Percentiles rank a stretch among this genome's conserved stretches.
These are phyloP conservation scores for Suillus alpinus DNA, from an alignment of 768 basidiomycete species.

Conservation along the genomic window DNA sequence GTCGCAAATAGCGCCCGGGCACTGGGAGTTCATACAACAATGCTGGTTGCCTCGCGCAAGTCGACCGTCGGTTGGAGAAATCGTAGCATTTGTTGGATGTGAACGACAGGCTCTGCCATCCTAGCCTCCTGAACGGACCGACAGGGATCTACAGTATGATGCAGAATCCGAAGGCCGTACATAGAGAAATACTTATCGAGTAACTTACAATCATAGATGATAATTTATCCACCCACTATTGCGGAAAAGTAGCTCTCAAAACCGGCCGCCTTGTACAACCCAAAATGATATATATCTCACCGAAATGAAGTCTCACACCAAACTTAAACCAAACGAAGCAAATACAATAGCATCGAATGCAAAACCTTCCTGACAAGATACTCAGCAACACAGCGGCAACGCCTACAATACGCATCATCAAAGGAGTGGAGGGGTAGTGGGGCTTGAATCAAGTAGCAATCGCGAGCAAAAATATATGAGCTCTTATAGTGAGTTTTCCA, in stretches of 20 bases:
- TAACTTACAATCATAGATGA: background rate
- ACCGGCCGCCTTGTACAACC: background rate
- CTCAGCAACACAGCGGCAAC: background rate
- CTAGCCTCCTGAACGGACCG: background rate
- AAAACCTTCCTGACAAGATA: background rate
- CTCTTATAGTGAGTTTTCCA: background rate
- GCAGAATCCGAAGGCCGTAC: no score
- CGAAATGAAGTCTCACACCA: background rate
- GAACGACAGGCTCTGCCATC: no score
- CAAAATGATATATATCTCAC: background rate
- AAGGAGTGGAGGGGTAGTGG: background rate
- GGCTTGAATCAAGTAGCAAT: background rate
- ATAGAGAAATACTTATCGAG: background rate
- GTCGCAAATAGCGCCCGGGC: background rate
- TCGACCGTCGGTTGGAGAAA: no score
- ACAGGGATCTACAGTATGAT: background rate
- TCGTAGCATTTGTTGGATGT: no score
- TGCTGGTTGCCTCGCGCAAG: slow-evolving; percentile 17
- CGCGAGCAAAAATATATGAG: slow-evolving; percentile 3
- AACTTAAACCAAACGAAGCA: background rate
- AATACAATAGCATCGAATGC: background rate
- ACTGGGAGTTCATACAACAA: slow-evolving; percentile 9
- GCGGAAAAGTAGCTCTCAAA: background rate
- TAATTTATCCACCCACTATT: background rate
- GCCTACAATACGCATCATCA: background rate